phyloP scores from a whole-genome alignment of 2,329 filamentous ascomycete genomes.

The Apiospora phragmitis region DNA sequence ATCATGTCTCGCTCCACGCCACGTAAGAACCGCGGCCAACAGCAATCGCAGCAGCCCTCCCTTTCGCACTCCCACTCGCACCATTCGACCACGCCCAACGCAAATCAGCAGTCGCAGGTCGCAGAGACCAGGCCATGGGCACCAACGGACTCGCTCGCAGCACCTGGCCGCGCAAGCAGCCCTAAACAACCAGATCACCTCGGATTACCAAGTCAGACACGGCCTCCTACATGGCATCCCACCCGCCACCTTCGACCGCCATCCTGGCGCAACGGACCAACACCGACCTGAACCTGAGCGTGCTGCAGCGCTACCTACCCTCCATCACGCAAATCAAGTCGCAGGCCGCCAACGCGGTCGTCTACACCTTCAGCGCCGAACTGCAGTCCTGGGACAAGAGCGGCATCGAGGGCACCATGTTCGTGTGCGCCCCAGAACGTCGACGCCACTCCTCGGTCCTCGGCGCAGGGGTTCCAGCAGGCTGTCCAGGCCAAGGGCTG shows the following conservation, averaged over 20 bases:
- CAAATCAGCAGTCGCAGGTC: conserved; percentile 11
- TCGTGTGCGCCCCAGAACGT: conserved; percentile 70
- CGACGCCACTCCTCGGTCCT: conserved; percentile 29
- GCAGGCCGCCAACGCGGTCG: conserved; percentile 80
- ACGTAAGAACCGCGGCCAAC: conserved; percentile 33
- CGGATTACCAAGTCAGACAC: conserved; percentile 70
- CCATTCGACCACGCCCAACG: conserved; percentile 15
- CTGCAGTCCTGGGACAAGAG: conserved; percentile 8
- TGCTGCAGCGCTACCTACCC: conserved; percentile 79
- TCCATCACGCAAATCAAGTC: conserved; percentile 72
- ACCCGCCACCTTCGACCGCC: conserved; percentile 44
- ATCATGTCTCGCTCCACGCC: conserved; percentile 37
- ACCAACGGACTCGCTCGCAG: conserved; percentile 33
- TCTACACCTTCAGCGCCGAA: conserved; percentile 67
- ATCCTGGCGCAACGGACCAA: conserved; percentile 67
- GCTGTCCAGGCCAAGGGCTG: conserved; percentile 45
- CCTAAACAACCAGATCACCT: conserved; percentile 25
- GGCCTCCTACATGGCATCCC: conserved; percentile 45
- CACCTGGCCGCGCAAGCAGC: conserved; percentile 26
- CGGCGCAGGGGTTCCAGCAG: conserved; percentile 32
- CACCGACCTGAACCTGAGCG: conserved; percentile 82
- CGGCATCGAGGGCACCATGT: conserved; percentile 85
- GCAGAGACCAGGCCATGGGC: conserved; percentile 25
- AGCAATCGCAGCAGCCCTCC: conserved; percentile 20
- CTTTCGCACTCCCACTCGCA: conserved; percentile 17